Percentiles rank a stretch among this genome's conserved stretches.
Conservation (phyloP, 2,329 filamentous ascomycete species). For the Ophiostoma sp. region DNA sequence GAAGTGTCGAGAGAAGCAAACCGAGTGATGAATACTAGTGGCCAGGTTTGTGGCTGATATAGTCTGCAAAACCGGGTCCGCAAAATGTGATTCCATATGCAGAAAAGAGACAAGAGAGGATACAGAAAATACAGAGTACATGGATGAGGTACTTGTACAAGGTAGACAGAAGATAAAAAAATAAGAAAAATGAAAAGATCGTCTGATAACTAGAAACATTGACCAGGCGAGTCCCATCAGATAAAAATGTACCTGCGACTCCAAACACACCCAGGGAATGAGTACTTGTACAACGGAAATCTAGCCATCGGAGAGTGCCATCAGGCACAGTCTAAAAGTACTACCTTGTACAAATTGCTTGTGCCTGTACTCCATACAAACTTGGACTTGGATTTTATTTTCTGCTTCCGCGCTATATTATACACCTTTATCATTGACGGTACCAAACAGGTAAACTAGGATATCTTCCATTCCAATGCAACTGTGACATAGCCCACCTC, state of each 20-base stretch:
- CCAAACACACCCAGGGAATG: not conserved
- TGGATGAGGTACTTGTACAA: no score
- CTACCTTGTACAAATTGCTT: not conserved
- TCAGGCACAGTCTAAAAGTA: not conserved
- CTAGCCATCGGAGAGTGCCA: not conserved
- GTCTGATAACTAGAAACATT: not conserved
- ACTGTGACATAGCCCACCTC: not conserved
- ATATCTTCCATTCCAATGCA: not conserved
- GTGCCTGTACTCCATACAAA: no score
- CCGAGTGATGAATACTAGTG: not conserved
- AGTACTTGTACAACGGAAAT: not conserved
- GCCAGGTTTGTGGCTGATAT: conserved; percentile 1
- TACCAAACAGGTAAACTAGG: not conserved
- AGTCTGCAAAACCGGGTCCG: not conserved
- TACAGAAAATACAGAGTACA: no score
- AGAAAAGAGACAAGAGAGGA: not conserved
- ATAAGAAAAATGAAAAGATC: not conserved
- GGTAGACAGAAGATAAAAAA: not conserved
- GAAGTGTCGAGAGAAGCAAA: not conserved
- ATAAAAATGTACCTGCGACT: not conserved
- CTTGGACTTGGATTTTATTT: no score
- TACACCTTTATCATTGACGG: not conserved
- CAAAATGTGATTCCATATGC: not conserved
- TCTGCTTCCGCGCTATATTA: not conserved
- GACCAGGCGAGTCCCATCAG: not conserved